Percentiles rank a stretch among this genome's conserved stretches.
These are phyloP conservation scores for Boletus tylopilopsis DNA, from an alignment of 768 basidiomycete species.

Conservation along the genomic window DNA sequence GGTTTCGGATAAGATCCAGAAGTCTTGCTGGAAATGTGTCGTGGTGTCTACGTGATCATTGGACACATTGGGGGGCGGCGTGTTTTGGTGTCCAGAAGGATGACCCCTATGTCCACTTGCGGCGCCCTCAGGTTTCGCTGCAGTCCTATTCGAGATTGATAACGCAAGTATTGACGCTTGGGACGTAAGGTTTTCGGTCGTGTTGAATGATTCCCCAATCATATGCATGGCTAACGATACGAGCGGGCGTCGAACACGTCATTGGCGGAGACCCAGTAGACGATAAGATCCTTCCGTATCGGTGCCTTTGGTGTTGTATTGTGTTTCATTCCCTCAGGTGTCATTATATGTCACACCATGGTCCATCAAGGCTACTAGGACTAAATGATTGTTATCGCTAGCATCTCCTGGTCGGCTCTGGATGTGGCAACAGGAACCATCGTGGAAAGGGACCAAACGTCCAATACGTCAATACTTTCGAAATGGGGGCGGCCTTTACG, in stretches of 20 bases:
- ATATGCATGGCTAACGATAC: neutral
- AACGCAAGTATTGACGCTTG: neutral
- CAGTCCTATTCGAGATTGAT: neutral
- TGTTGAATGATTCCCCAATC: too few species aligned
- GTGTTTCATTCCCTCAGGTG: neutral
- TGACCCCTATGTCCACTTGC: neutral
- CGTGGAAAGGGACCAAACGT: neutral
- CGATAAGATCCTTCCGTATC: constrained; percentile 17
- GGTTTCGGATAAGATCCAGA: neutral
- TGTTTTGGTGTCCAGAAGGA: neutral
- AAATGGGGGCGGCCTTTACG: neutral
- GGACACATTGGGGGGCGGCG: neutral
- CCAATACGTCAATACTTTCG: neutral
- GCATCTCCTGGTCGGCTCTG: neutral
- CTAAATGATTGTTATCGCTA: neutral
- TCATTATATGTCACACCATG: neutral
- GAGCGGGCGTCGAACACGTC: neutral
- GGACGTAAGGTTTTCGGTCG: neutral
- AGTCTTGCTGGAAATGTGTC: neutral
- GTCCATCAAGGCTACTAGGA: neutral
- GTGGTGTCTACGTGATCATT: neutral
- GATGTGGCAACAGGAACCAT: neutral
- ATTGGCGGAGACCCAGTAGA: neutral
- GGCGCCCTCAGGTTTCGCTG: neutral
- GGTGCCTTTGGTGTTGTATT: constrained; percentile 3